Base-by-base conservation (phyloP, 2,329 filamentous ascomycete genomes). In the Curvularia sp. region DNA sequence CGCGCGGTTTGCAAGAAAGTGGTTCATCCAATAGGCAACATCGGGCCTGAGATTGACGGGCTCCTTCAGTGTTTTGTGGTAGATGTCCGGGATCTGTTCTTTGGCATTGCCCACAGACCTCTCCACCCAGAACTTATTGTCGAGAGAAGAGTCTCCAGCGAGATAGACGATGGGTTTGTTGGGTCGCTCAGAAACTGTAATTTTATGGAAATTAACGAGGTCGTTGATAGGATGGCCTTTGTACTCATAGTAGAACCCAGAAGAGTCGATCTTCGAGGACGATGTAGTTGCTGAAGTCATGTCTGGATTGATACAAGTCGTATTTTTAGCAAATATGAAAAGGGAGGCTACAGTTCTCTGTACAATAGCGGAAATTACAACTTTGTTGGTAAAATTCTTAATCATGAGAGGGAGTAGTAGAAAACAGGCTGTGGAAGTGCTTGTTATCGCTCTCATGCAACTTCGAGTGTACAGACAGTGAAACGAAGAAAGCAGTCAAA, bases 111-210 rank as follows among this genome's bases (percentile, higher is more conserved):
- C 1, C 52, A 55, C 8, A 60, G 58, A 5, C 55, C 28, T 59
- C 13, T 67, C 53, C 1, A 77, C 67, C 75, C 75, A 78, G 59
- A 63, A 69, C 51, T 77, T 78, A 58, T 78, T 77, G 57, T 78
- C 76, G 3, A 77, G 69, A 18, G 75, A 77, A 5, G 76, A 78
- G 53, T 78, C 75, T 49, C 75, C 75, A 5, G 73, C 76, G 5
- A 78, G 64, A 43, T 71, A 78, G n/a, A 77, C 55, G 36, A 76
- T 71, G 15, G 74, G 74, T 28, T 70, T 72, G 13, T 64, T 52
- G 0, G 70, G 72, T 7, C 71, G 65, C 21, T 66, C 52, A 1
- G 54, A 30, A 1, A 60, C 57, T 1, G 67, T 67, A 4, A 69
- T 68, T 8, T 63, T 25, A 41, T 58, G 70, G n/a, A 77, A 73